phyloP scores from a whole-genome alignment of 2,329 filamentous ascomycete species.

The Chrysoporthe cubensis region DNA sequence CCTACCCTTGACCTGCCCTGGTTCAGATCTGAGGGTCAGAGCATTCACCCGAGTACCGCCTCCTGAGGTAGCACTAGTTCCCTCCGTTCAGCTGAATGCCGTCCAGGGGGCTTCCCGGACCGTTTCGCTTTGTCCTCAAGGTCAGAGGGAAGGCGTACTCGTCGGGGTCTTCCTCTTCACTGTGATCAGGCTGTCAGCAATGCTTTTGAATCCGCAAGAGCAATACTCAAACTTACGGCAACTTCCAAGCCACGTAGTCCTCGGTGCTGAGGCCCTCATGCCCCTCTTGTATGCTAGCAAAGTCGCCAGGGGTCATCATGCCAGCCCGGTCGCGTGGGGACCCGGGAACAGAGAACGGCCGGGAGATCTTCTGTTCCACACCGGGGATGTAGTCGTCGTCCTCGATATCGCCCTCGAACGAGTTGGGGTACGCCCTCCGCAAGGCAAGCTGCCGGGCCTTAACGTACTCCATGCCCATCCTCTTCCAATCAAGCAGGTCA shows the following conservation, averaged over 20 bases:
- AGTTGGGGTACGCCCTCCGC: conserved; percentile 85
- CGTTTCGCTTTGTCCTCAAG: conserved; percentile 56
- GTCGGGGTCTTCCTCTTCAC: conserved; percentile 92
- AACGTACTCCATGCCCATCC: conserved; percentile 99
- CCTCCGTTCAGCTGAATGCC: conserved; percentile 45
- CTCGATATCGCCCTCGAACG: conserved; percentile 74
- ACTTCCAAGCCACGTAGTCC: conserved; percentile 97
- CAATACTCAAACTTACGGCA: conserved; percentile 73
- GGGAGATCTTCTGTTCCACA: conserved; percentile 91
- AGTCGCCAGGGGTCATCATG: conserved; percentile 99
- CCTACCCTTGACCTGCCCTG: not conserved
- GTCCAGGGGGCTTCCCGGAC: conserved; percentile 46
- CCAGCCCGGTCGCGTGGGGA: conserved; percentile 88
- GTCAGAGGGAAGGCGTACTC: conserved; percentile 65
- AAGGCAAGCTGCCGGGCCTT: conserved; percentile 94
- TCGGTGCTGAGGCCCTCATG: conserved; percentile 92
- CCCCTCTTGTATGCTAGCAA: conserved; percentile 93
- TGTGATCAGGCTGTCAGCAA: conserved; percentile 40
- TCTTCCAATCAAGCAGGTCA: conserved; percentile 97
- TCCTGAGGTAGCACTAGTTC: conserved; percentile 35
- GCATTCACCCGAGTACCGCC: not conserved
- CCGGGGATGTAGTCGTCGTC: conserved; percentile 91
- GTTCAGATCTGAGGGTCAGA: not conserved
- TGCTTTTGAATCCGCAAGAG: not conserved
- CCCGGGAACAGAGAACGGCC: conserved; percentile 91